Evolutionary conservation across 2,329 filamentous ascomycete species (phyloP), one percentile per base, ranked within the genome.

Genomic region (Aspergillus glaucus): DNA sequence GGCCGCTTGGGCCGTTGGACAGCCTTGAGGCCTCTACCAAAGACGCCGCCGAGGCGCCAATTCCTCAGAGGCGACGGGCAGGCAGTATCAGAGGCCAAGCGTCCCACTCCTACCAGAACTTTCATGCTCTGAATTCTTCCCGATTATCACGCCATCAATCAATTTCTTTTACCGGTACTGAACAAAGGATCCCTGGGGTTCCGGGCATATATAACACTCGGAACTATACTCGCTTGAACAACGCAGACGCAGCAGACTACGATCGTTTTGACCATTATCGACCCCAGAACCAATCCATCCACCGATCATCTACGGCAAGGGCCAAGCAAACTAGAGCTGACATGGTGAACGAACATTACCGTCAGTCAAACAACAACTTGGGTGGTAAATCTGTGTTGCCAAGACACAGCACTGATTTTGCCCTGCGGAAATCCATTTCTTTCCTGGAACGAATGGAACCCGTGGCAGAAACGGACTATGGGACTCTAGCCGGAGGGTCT

Each of bases 391-490:
- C 34, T n/a, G n/a, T n/a, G 34, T 37, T 37, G 34, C n/a, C n/a
- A 28, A 46, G 17, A 43, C 47, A 24, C 5, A 50, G 53, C 2
- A 51, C 55, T 21, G 54, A 57, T 15, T 50, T 47, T n/a, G 56
- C 58, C 1, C 53, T 53, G n/a, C 58, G 5, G 57, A 56, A 4
- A 56, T 57, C 19, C 17, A 52, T 3, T 60, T 56, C 21, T 55
- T 24, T 51, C 21, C 46, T 45, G 10, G 49, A 37, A 3, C 34
- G 10, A 19, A 40, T 40, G 37, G 37, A 40, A 21, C 17, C 37
- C 37, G 15, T 40, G 37, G 17, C 43, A 37, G 50, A 49, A 7
- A 17, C 32, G 14, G 47, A 39, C 21, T 40, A 19, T 21, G 17
- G 15, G 37, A 19, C 17, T 40, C 15, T 21, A 19, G 15, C 15